phyloP scores from a whole-genome alignment of 495 filamentous ascomycete genomes.

The Penicillium chermesinum region DNA sequence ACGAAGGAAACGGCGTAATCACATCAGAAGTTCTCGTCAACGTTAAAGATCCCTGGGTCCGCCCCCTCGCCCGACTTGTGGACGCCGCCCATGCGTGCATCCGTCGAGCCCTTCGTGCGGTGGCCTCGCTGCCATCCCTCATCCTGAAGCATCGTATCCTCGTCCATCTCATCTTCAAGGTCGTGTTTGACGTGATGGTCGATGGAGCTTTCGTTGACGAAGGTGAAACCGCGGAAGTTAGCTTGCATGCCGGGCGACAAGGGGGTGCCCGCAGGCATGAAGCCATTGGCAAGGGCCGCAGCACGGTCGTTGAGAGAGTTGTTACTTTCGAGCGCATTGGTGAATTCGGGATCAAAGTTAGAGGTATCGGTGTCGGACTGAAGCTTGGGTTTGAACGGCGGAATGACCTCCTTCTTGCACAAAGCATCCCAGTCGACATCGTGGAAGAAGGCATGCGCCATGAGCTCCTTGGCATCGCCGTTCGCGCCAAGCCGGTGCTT shows the following conservation, averaged over 20 bases:
- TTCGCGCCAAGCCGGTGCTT: conserved; percentile 90
- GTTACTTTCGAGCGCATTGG: conserved; percentile 72
- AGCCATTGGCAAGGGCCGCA: conserved; percentile 65
- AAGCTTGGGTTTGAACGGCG: conserved; percentile 95
- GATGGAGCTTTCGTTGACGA: conserved; percentile 93
- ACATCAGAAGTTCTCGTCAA: conserved; percentile 67
- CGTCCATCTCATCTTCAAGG: conserved; percentile 61
- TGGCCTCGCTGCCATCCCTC: conserved; percentile 41
- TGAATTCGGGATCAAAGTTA: conserved; percentile 98
- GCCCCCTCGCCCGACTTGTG: conserved; percentile 58
- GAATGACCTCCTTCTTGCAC: conserved; percentile 84
- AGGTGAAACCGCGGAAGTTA: conserved; percentile 97
- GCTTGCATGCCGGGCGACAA: conserved; percentile 92
- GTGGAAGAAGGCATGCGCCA: conserved; percentile 87
- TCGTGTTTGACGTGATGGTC: conserved; percentile 78
- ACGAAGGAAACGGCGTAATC: conserved; percentile 33
- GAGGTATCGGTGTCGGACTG: conserved; percentile 93
- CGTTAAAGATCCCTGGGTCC: conserved; percentile 66
- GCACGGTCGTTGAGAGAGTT: conserved; percentile 82
- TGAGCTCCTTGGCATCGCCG: conserved; percentile 89
- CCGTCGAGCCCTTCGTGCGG: conserved; percentile 29
- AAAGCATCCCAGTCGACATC: conserved; percentile 91
- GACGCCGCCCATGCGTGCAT: conserved; percentile 70
- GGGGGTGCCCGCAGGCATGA: conserved; percentile 72
- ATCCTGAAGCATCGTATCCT: conserved; percentile 58